Evolutionary conservation across 2,329 filamentous ascomycete genomes (phyloP), one percentile per base, ranked within the genome.

Genomic region (Hymenotorrendiella dingleyae): DNA sequence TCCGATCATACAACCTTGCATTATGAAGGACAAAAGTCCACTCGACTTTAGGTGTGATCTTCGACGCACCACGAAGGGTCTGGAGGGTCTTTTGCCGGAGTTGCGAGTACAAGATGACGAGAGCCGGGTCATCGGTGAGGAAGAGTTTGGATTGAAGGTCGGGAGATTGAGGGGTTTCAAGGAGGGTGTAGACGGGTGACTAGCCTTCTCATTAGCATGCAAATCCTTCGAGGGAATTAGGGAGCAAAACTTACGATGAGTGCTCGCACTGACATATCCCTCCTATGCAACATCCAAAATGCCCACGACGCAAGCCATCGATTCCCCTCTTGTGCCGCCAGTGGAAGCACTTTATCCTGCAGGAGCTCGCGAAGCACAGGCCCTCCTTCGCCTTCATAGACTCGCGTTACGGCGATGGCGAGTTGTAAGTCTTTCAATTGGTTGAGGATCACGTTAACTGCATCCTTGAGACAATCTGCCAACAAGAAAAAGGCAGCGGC

Each of bases 231-330:
- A 19, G 35, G 28, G 4, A 36, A 6, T 32, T 9, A 5, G 8
- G 14, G 12, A 16, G 30, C 29, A 27, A 19, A 12, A 61, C 81
- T 70, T 66, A 88, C 84, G 54, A 94, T 84, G 3, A 98, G 70
- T 6, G 84, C 80, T 40, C 86, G 79, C 6, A 96, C 88, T 5
- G 91, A 86, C 71, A 89, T 85, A 53, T 94, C 86, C 47, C 82
- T 79, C 49, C 85, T 77, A 27, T 80, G 80, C 4, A 97, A 72
- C 74, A 95, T 86, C 84, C 88, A 94, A 60, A 95, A 95, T 2
- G 87, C 86, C 93, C 93, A 98, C 0, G 86, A 93, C 9, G 90
- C 86, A 45, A 95, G 77, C 91, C 93, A 98, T 44, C 91, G 76
- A 59, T 98, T 91, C 2, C 88, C 88, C 50, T 91, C 82, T 29